Evolutionary conservation across 2,329 filamentous ascomycete species (phyloP).

Genomic region (Neonectria hederae): DNA sequence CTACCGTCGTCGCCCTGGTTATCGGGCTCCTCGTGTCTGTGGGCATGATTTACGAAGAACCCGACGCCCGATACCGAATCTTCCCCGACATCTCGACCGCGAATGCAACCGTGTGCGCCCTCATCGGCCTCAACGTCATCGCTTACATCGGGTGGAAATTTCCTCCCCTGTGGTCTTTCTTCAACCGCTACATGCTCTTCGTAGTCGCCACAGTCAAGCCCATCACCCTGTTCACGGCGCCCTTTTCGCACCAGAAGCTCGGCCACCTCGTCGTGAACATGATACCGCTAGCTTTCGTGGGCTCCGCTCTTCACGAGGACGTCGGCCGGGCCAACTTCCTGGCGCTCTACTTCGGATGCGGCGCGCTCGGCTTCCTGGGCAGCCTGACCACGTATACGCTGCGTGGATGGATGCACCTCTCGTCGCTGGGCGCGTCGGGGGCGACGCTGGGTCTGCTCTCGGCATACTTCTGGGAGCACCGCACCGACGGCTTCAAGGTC

Average conservation of each 20-base stretch:
- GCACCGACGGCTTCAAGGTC: constrained; percentile 65
- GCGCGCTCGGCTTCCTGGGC: constrained; percentile 66
- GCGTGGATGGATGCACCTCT: constrained; percentile 54
- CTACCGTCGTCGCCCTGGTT: constrained; percentile 57
- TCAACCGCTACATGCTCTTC: constrained; percentile 76
- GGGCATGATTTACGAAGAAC: constrained; percentile 63
- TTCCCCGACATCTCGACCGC: constrained; percentile 70
- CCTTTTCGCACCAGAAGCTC: constrained; percentile 74
- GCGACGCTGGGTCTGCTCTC: constrained; percentile 68
- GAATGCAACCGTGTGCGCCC: constrained; percentile 68
- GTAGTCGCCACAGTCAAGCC: constrained; percentile 72
- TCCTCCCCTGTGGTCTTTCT: constrained; percentile 69
- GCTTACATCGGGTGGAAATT: constrained; percentile 69
- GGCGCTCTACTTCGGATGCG: constrained; percentile 70
- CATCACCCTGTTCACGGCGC: constrained; percentile 67
- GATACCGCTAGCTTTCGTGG: constrained; percentile 71
- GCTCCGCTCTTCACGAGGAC: constrained; percentile 74
- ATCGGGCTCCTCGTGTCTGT: constrained; percentile 55
- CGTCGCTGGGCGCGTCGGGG: constrained; percentile 74
- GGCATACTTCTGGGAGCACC: constrained; percentile 70
- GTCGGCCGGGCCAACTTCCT: constrained; percentile 75
- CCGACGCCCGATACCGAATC: constrained; percentile 61
- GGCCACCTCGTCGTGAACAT: constrained; percentile 73
- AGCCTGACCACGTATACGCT: constrained; percentile 63
- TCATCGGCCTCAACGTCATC: constrained; percentile 68